These are phyloP conservation scores for Xylaria polymorpha DNA, from an alignment of 2,329 filamentous ascomycete genomes.

Conservation along the genomic window DNA sequence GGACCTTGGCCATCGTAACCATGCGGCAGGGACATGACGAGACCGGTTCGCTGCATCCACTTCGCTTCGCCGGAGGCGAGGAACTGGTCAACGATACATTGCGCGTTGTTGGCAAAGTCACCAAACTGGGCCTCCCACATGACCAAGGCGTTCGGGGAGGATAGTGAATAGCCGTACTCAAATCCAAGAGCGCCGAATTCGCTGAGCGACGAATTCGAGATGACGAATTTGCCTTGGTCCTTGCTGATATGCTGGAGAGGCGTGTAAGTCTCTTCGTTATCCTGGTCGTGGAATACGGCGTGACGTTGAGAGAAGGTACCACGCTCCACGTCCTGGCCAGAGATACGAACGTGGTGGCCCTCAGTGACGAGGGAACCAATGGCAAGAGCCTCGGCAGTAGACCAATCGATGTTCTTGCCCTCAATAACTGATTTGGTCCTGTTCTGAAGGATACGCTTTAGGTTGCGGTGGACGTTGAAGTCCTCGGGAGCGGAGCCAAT, in stretches of 20 bases:
- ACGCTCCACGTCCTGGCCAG: constrained; percentile 98
- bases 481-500: constrained; percentile 84
- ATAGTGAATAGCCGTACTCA: constrained; percentile 98
- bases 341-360: constrained; percentile 96
- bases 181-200: constrained; percentile 85
- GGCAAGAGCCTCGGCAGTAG: constrained; percentile 94
- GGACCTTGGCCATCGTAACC: constrained; percentile 98
- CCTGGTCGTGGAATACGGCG: constrained; percentile 96
- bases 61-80: constrained; percentile 97
- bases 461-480: constrained; percentile 91
- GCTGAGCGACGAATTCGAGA: constrained; percentile 91
- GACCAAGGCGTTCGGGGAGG: constrained; percentile 94
- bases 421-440: constrained; percentile 92
- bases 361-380: constrained; percentile 92
- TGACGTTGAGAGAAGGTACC: constrained; percentile 99
- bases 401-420: constrained; percentile 96
- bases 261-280: constrained; percentile 91
- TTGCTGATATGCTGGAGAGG: constrained; percentile 89
- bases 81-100: constrained; percentile 99
- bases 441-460: constrained; percentile 93
- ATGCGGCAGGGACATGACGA: constrained; percentile 96
- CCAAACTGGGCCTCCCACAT: constrained; percentile 99
- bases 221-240: constrained; percentile 94
- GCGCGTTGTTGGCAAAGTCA: constrained; percentile 99
- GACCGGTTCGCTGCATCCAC: constrained; percentile 97